Percentiles rank a stretch among this genome's conserved stretches.
These are phyloP conservation scores for Rhododendron griersonianum DNA, from an alignment of 148 eudicot species.

Conservation along the genomic window DNA sequence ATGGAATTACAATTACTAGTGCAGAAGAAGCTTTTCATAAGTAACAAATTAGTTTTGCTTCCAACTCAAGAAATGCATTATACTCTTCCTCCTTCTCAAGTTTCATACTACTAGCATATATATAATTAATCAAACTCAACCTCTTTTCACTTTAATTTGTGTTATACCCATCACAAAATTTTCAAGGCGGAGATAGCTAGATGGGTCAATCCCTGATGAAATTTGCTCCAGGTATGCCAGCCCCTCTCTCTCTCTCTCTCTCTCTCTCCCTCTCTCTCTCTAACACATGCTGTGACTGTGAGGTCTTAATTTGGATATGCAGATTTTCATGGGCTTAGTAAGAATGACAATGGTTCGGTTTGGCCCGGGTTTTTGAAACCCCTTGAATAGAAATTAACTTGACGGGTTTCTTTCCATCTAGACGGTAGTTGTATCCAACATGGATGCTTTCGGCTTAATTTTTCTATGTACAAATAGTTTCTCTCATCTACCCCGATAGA, in stretches of 20 bases:
- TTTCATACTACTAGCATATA: background rate
- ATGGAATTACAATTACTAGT: background rate
- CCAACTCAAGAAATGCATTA: conserved; percentile 25
- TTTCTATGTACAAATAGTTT: too few species aligned
- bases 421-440: background rate
- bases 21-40: background rate
- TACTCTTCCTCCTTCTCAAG: conserved; percentile 26
- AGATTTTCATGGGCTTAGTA: background rate
- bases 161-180: background rate
- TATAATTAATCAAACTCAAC: background rate
- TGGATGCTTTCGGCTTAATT: background rate
- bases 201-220: conserved; percentile 28
- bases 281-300: too few species aligned
- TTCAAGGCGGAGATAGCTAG: background rate
- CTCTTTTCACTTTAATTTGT: background rate
- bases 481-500: too few species aligned
- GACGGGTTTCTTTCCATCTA: background rate
- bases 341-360: background rate
- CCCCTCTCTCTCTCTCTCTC: background rate
- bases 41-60: conserved; percentile 15
- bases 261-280: background rate
- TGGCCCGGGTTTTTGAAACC: background rate
- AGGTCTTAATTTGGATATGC: too few species aligned
- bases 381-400: background rate
- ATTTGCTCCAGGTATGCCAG: conserved; percentile 14